Evolutionary conservation across 345 rosid genomes (phyloP).

Genomic region (Chamaenerion angustifolium): DNA sequence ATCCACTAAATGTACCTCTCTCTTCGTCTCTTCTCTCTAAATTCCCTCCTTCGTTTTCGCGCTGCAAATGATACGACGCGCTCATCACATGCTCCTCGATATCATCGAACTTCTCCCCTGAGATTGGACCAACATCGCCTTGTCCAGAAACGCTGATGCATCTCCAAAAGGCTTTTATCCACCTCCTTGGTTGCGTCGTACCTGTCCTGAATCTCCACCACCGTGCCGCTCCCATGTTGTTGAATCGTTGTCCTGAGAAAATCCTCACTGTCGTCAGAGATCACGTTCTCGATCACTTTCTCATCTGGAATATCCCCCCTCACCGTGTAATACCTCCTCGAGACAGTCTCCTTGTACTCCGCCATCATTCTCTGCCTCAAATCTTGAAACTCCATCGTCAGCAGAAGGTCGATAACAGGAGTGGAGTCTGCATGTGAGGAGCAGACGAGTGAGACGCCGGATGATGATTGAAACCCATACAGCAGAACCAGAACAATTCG

Average conservation of each 20-base stretch:
- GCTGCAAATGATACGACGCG: slow-evolving; percentile 37
- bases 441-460: too few relatives aligned
- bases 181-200: slow-evolving; percentile 78
- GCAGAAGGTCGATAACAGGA: too few relatives aligned
- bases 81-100: slow-evolving; percentile 82
- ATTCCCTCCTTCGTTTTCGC: too few relatives aligned
- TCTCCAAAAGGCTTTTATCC: slow-evolving; percentile 81
- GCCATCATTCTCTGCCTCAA: slow-evolving; percentile 81
- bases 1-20: slow-evolving; percentile 30
- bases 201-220: slow-evolving; percentile 81
- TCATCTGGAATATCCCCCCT: slow-evolving; percentile 80
- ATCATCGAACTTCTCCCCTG: slow-evolving; percentile 96
- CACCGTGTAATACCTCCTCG: slow-evolving; percentile 91
- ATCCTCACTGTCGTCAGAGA: slow-evolving; percentile 51
- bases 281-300: slow-evolving; percentile 74
- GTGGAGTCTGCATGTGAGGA: too few relatives aligned
- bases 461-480: too few relatives aligned
- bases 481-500: too few relatives aligned
- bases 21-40: slow-evolving; percentile 66
- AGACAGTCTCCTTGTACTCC: slow-evolving; percentile 79
- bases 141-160: slow-evolving; percentile 87
- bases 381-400: slow-evolving; percentile 95
- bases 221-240: slow-evolving; percentile 84
- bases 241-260: slow-evolving; percentile 54
- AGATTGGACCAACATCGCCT: slow-evolving; percentile 88